A percentile compares a stretch with the other conserved stretches of the same genome.
These are phyloP conservation scores for Cystobasidium pallidum DNA, from an alignment of 1,284 basidiomycete species.

Conservation along the genomic window DNA sequence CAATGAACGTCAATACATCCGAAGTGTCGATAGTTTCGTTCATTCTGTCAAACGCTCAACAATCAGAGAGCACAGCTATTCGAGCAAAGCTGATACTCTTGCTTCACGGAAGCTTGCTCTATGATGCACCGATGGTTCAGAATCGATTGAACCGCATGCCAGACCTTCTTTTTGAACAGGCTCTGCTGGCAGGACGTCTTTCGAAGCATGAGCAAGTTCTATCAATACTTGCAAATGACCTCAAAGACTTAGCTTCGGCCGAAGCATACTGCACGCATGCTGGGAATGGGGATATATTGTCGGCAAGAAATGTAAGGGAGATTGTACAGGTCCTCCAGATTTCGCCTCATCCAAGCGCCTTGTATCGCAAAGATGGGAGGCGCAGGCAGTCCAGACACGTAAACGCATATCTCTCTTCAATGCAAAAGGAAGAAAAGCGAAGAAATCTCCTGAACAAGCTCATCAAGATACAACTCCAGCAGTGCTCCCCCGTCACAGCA, in stretches of 20 bases:
- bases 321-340: conserved; percentile 15
- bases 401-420: neutral
- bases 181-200: conserved; percentile 27
- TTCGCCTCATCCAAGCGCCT: conserved; percentile 13
- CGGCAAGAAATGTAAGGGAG: conserved; percentile 27
- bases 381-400: conserved; percentile 13
- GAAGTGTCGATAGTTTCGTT: conserved; percentile 29
- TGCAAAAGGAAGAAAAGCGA: conserved; percentile 14
- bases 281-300: conserved; percentile 30
- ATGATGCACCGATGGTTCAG: conserved; percentile 1
- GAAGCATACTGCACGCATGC: conserved; percentile 42
- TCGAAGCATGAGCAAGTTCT: conserved; percentile 23
- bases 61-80: conserved; percentile 8
- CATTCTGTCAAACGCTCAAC: neutral
- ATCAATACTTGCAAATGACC: conserved; percentile 16
- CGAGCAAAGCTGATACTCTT: conserved; percentile 28
- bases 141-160: neutral
- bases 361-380: conserved; percentile 37
- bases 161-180: conserved; percentile 23
- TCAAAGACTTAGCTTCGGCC: conserved; percentile 36
- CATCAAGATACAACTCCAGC: conserved; percentile 41
- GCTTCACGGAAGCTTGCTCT: conserved; percentile 19
- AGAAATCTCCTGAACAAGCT: conserved; percentile 32
- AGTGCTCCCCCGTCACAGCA: neutral
- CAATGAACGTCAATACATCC: neutral